These are phyloP conservation scores for Bryoglossum gracile DNA, from an alignment of 495 filamentous ascomycete genomes.

Conservation along the genomic window DNA sequence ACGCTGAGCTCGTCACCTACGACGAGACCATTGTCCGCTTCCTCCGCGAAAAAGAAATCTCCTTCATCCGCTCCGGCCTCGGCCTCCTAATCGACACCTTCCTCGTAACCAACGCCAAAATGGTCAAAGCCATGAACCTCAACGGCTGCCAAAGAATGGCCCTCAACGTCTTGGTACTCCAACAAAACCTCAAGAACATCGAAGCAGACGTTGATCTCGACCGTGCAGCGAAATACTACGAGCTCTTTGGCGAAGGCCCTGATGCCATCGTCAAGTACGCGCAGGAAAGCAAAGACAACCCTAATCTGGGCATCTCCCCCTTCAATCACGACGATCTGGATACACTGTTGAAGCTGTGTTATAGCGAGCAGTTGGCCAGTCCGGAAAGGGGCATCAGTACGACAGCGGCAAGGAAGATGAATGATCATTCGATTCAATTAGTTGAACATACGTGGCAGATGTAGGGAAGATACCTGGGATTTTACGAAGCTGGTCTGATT, in stretches of 20 bases:
- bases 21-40: conserved; percentile 71
- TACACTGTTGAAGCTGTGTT: conserved; percentile 75
- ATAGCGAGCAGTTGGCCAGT: conserved; percentile 67
- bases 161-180: conserved; percentile 85
- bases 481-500: background rate
- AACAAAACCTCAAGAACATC: conserved; percentile 92
- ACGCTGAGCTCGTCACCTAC: conserved; percentile 71
- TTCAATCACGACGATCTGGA: conserved; percentile 84
- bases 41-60: conserved; percentile 55
- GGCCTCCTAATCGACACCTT: conserved; percentile 61
- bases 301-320: conserved; percentile 32
- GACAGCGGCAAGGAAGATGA: conserved; percentile 64
- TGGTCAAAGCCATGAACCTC: conserved; percentile 63
- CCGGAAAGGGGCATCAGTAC: conserved; percentile 67
- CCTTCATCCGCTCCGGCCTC: conserved; percentile 68
- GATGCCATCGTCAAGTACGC: conserved; percentile 60
- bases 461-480: conserved; percentile 15
- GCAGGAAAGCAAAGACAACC: conserved; percentile 41
- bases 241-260: conserved; percentile 70
- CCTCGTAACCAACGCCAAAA: conserved; percentile 55
- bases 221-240: conserved; percentile 67
- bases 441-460: conserved; percentile 75
- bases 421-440: conserved; percentile 65
- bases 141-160: conserved; percentile 75
- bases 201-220: conserved; percentile 63